phyloP scores from a whole-genome alignment of 1,284 basidiomycete species.

The Schizophyllum amplum region DNA sequence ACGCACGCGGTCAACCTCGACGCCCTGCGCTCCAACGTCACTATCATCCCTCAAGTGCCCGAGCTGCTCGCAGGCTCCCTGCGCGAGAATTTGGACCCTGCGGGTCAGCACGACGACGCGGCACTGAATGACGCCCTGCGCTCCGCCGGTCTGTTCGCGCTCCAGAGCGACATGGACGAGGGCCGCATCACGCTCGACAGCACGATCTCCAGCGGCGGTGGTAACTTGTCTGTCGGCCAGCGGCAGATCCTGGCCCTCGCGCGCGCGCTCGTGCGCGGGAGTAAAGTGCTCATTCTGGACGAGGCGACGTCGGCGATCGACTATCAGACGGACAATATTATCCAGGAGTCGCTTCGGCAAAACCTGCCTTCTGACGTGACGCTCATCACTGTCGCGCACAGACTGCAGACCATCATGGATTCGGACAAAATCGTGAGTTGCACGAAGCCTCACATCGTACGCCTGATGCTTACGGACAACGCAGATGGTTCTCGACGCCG shows the following conservation, averaged over 20 bases:
- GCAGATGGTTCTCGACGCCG: conserved; percentile 13
- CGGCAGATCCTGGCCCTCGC: conserved; percentile 59
- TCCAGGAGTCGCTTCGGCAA: conserved; percentile 47
- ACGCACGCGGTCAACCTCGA: conserved; percentile 54
- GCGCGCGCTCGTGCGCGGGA: conserved; percentile 46
- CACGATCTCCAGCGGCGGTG: conserved; percentile 47
- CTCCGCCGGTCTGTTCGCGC: conserved; percentile 44
- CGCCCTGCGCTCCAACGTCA: conserved; percentile 50
- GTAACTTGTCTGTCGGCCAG: conserved; percentile 66
- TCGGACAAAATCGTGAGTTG: conserved; percentile 37
- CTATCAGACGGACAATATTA: conserved; percentile 48
- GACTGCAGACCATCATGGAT: conserved; percentile 64
- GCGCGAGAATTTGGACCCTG: conserved; percentile 61
- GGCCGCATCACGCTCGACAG: conserved; percentile 43
- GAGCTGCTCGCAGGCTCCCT: conserved; percentile 54
- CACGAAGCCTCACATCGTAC: neutral
- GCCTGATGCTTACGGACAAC: neutral
- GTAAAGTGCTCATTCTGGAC: conserved; percentile 26
- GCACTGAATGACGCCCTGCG: conserved; percentile 46
- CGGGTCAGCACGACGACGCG: conserved; percentile 64
- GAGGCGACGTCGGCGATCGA: conserved; percentile 26
- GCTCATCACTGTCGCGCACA: conserved; percentile 58
- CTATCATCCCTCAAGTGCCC: conserved; percentile 59
- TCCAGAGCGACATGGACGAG: conserved; percentile 42
- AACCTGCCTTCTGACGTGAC: conserved; percentile 48